A percentile compares a stretch with the other conserved stretches of the same genome.
phyloP scores from a whole-genome alignment of 345 rosid genomes.

The thale cress (Arabidopsis thaliana) region DNA sequence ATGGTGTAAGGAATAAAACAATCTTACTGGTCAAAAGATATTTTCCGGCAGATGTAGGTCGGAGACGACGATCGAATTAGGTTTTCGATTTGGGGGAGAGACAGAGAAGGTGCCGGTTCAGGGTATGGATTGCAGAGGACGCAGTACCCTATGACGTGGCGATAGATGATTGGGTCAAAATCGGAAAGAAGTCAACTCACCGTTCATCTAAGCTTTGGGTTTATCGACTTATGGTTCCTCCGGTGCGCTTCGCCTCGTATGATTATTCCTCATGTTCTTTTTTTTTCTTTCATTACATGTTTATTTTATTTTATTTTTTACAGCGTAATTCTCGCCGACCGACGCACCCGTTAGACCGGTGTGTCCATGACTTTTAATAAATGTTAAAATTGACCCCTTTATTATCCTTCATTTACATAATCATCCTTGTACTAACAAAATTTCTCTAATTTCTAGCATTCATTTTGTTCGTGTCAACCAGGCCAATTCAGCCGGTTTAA shows the following conservation, averaged over 20 bases:
- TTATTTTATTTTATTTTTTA: slow-evolving; percentile 3
- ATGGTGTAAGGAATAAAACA: neutral
- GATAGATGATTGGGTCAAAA: slow-evolving; percentile 35
- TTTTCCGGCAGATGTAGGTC: slow-evolving; percentile 33
- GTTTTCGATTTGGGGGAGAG: slow-evolving; percentile 36
- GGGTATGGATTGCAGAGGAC: slow-evolving; percentile 44
- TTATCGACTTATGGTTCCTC: slow-evolving; percentile 37
- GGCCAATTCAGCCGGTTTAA: neutral
- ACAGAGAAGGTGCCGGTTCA: slow-evolving; percentile 46
- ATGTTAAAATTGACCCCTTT: neutral
- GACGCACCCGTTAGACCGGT: slow-evolving; percentile 30
- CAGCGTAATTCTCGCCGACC: slow-evolving; percentile 36
- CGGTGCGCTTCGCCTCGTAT: slow-evolving; percentile 46
- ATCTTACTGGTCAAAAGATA: slow-evolving; percentile 39
- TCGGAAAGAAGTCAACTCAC: slow-evolving; percentile 40
- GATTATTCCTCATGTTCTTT: slow-evolving; percentile 35
- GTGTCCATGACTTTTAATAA: slow-evolving; percentile 19
- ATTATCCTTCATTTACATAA: neutral
- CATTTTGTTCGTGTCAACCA: neutral
- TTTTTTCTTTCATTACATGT: neutral
- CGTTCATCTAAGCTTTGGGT: slow-evolving; percentile 40
- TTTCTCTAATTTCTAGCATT: neutral
- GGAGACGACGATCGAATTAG: slow-evolving; percentile 43
- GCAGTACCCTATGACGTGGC: slow-evolving; percentile 45
- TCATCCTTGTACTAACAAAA: neutral